Evolutionary conservation across 495 filamentous ascomycete genomes (phyloP).

Genomic region (Aspergillus avenaceus): DNA sequence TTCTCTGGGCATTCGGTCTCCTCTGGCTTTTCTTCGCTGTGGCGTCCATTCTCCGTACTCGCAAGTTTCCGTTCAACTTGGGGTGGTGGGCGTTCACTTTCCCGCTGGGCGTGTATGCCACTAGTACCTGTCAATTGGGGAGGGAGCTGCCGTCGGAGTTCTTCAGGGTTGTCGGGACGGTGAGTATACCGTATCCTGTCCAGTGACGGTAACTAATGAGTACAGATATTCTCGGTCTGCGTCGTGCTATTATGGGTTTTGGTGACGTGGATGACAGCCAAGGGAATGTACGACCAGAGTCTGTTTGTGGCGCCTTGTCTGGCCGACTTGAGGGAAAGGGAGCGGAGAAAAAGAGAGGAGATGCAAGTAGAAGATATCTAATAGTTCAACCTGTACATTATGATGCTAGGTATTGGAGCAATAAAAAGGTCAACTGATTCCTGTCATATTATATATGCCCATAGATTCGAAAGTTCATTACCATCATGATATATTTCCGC

Average conservation of each 20-base stretch:
- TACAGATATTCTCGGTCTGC: background rate
- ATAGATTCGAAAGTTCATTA: no score
- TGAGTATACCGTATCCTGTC: slow-evolving; percentile 5
- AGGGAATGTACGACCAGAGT: background rate
- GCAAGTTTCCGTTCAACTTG: slow-evolving; percentile 59
- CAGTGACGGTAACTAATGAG: background rate
- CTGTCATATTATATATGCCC: no score
- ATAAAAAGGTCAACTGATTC: no score
- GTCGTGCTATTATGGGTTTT: slow-evolving; percentile 1
- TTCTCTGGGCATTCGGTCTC: slow-evolving; percentile 60
- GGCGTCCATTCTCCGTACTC: slow-evolving; percentile 22
- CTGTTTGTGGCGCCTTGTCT: slow-evolving; percentile 24
- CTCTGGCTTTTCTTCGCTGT: slow-evolving; percentile 60
- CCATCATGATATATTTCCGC: no score
- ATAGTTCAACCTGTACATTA: no score
- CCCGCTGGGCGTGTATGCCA: slow-evolving; percentile 53
- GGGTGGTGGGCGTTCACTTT: slow-evolving; percentile 68
- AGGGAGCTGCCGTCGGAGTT: slow-evolving; percentile 48
- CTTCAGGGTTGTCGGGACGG: slow-evolving; percentile 49
- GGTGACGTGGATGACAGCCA: background rate
- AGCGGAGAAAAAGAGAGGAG: background rate
- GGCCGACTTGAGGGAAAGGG: slow-evolving; percentile 40
- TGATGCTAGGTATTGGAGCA: no score
- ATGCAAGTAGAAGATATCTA: background rate
- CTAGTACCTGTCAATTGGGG: slow-evolving; percentile 44